Conservation (phyloP, 768 basidiomycete species). For the Lyophyllum semitale region DNA sequence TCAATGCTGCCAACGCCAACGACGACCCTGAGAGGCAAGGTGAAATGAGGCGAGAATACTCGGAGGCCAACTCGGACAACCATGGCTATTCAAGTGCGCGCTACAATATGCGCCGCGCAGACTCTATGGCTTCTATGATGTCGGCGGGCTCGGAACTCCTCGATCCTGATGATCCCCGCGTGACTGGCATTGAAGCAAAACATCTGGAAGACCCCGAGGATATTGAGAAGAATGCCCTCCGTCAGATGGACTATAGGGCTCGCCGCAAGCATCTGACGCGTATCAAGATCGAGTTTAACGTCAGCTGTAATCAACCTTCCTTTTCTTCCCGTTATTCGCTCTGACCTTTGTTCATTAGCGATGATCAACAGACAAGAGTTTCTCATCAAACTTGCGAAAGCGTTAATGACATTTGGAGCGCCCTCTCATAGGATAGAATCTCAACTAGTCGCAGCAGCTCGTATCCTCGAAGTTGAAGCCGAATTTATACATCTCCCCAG, state of each 20-base stretch:
- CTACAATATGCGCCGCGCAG: conserved; percentile 34
- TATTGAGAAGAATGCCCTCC: conserved; percentile 58
- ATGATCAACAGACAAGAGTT: conserved; percentile 84
- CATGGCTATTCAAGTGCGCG: conserved; percentile 23
- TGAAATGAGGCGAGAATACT: conserved; percentile 11
- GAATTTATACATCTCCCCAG: conserved; percentile 87
- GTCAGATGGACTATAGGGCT: conserved; percentile 66
- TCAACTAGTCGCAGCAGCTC: conserved; percentile 84
- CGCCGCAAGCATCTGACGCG: conserved; percentile 67
- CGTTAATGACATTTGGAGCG: conserved; percentile 90
- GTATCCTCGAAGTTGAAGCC: conserved; percentile 87
- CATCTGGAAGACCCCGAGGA: conserved; percentile 62
- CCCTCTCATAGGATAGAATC: conserved; percentile 94
- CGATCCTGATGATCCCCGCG: conserved; percentile 73
- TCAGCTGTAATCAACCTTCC: conserved; percentile 52
- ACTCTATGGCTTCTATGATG: conserved; percentile 46
- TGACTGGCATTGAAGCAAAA: conserved; percentile 56
- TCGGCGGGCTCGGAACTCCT: conserved; percentile 50
- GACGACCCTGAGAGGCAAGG: conserved; percentile 15
- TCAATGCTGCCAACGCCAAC: conserved; percentile 29
- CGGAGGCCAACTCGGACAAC: conserved; percentile 21
- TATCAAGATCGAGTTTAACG: conserved; percentile 73
- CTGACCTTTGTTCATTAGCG: conserved; percentile 41
- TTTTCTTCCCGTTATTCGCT: neutral
- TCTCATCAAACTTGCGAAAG: conserved; percentile 80